phyloP scores from a whole-genome alignment of 2,329 filamentous ascomycete genomes.

The Clarireedia homoeocarpa region DNA sequence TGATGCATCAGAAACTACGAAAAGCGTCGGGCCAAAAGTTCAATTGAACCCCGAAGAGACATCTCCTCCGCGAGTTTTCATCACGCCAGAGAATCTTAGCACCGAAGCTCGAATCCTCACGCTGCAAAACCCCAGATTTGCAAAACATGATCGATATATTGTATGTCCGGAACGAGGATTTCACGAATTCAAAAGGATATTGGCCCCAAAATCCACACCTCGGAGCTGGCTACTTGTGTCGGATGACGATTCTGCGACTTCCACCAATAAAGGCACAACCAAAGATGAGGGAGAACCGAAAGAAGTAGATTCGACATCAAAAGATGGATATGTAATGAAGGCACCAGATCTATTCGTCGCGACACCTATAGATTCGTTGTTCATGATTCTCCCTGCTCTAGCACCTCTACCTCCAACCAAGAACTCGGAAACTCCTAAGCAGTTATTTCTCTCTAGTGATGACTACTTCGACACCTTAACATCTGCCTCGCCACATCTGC shows the following conservation, averaged over 20 bases:
- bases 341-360: slow-evolving; percentile 73
- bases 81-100: slow-evolving; percentile 49
- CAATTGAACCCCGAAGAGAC: slow-evolving; percentile 26
- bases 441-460: slow-evolving; percentile 60
- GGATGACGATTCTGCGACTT: slow-evolving; percentile 7
- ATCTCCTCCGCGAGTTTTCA: slow-evolving; percentile 48
- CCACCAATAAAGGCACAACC: slow-evolving; percentile 16
- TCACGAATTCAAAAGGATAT: slow-evolving; percentile 56
- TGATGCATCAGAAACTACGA: slow-evolving; percentile 16
- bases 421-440: slow-evolving; percentile 42
- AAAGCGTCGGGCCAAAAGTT: slow-evolving; percentile 25
- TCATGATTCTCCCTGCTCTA: slow-evolving; percentile 72
- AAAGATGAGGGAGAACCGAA: slow-evolving; percentile 14
- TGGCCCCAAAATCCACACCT: slow-evolving; percentile 44
- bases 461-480: slow-evolving; percentile 62
- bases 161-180: slow-evolving; percentile 54
- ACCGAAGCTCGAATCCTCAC: slow-evolving; percentile 50
- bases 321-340: slow-evolving; percentile 49
- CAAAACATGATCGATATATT: slow-evolving; percentile 50
- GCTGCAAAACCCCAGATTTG: slow-evolving; percentile 51
- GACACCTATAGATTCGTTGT: slow-evolving; percentile 76
- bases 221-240: slow-evolving; percentile 52
- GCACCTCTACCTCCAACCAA: slow-evolving; percentile 36
- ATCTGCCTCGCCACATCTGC: slow-evolving; percentile 48
- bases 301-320: slow-evolving; percentile 8